Evolutionary conservation across 2,329 filamentous ascomycete genomes (phyloP).

Genomic region (Domatiomyces globalis): DNA sequence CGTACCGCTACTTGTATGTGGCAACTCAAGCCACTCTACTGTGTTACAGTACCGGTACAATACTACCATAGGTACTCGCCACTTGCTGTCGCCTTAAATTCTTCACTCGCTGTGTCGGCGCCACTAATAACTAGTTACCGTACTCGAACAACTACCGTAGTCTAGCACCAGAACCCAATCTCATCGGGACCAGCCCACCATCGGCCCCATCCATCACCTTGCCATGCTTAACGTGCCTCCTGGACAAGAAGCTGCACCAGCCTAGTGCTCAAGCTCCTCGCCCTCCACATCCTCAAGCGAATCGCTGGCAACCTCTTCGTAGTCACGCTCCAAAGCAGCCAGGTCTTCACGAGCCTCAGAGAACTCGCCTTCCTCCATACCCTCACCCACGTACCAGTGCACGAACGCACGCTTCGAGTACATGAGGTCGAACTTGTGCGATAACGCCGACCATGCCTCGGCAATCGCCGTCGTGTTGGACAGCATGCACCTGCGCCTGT

Average conservation of each 20-base stretch:
- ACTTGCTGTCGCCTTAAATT: background rate
- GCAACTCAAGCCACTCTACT: too few relatives aligned
- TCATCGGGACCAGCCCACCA: background rate
- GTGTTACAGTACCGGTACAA: too few relatives aligned
- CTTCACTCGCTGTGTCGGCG: background rate
- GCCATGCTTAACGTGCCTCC: background rate
- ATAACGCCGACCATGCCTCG: slow-evolving; percentile 93
- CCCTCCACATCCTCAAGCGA: slow-evolving; percentile 77
- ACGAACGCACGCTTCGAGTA: slow-evolving; percentile 99
- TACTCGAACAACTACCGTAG: background rate
- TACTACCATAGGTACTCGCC: background rate
- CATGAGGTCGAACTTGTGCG: slow-evolving; percentile 99
- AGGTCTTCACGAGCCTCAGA: slow-evolving; percentile 97
- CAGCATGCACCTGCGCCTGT: slow-evolving; percentile 66
- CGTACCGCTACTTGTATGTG: too few relatives aligned
- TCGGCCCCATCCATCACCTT: too few relatives aligned
- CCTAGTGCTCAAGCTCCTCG: slow-evolving; percentile 82
- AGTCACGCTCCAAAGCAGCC: slow-evolving; percentile 93
- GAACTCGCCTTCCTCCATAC: slow-evolving; percentile 99
- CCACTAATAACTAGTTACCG: too few relatives aligned
- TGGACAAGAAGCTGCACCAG: background rate
- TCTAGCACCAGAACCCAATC: background rate
- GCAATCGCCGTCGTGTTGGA: slow-evolving; percentile 89
- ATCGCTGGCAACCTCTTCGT: slow-evolving; percentile 95
- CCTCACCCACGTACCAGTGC: slow-evolving; percentile 99